Base-by-base conservation (phyloP, 2,329 filamentous ascomycete species). In the Pseudogymnoascus sp. region DNA sequence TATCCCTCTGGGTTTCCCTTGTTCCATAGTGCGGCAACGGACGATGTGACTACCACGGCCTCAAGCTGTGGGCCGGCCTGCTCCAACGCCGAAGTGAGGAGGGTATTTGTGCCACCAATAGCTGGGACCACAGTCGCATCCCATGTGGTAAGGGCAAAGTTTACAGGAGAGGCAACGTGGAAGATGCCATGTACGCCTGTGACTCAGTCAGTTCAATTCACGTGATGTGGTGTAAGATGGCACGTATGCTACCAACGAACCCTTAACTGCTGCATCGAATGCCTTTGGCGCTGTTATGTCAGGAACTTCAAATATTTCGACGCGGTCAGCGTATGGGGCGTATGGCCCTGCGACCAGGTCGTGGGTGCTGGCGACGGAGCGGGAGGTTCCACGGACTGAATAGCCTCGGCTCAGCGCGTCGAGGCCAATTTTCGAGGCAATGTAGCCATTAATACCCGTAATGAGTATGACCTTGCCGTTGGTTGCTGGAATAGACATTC, bases 401-500 rank as follows among this genome's bases (percentile, higher is more conserved):
- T 74, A 74, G 12, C 71, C 71, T 58, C 65, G 66, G 21, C 64
- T 33, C 9, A 67, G 63, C 9, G 67, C 60, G 6, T 71, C 69
- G 2, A 71, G 63, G 5, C 69, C 66, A 44, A 67, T 69, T 55
- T 12, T 55, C n/a, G 44, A 55, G 31, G 71, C 73, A 58, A 74
- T 69, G 58, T 72, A 74, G 36, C 73, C 72, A 62, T 72, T 72
- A 58, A 70, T 70, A 4, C 72, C 72, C 8, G 72, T 74, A 35
- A 74, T 66, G 17, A 73, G 66, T 6, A 72, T 65, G 4, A 68
- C 69, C 44, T 71, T 66, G 35, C 69, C 64, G 29, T 72, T 70
- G 27, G 63, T 66, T 41, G 38, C 25, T 60, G 68, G 61, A 33
- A 69, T 59, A 33, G 68, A 63, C 69, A 71, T 71, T 17, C 13